Percentiles rank a stretch among this genome's conserved stretches.
Conservation (phyloP, 352 stramenopile species). For the Globisporangium nodosum region DNA sequence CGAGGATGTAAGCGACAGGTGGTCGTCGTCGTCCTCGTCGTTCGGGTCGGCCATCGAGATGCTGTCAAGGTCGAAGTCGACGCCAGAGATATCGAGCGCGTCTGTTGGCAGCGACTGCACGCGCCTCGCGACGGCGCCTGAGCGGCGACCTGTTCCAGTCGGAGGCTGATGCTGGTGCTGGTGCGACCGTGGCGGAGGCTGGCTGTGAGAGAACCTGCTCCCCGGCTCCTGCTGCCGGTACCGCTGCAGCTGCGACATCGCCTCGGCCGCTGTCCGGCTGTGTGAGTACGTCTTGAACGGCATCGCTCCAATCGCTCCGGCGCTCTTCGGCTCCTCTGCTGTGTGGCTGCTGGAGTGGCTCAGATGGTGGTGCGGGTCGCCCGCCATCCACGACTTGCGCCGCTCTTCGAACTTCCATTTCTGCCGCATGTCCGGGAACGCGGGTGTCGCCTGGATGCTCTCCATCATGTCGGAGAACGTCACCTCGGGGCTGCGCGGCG, state of each 20-base stretch:
- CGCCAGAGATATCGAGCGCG: constrained; percentile 36
- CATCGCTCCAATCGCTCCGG: constrained; percentile 8
- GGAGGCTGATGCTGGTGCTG: background rate
- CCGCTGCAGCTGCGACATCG: constrained; percentile 11
- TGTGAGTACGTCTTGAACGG: constrained; percentile 30
- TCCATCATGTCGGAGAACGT: constrained; percentile 78
- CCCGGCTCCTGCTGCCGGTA: constrained; percentile 11
- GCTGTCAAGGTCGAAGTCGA: constrained; percentile 82
- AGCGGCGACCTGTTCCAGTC: constrained; percentile 1
- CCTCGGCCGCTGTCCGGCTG: constrained; percentile 17
- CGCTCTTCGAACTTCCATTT: constrained; percentile 56
- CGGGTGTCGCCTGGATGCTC: constrained; percentile 38
- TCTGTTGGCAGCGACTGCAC: constrained; percentile 58
- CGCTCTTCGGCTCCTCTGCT: constrained; percentile 3
- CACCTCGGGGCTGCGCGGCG: constrained; percentile 47
- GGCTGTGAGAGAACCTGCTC: constrained; percentile 18
- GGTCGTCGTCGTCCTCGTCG: constrained; percentile 41
- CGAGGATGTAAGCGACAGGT: constrained; percentile 68
- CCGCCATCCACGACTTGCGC: constrained; percentile 72
- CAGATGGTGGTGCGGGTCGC: constrained; percentile 27
- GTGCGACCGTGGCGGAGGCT: constrained; percentile 21
- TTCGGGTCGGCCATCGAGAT: constrained; percentile 64
- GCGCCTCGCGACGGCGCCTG: constrained; percentile 30
- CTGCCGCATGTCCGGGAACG: constrained; percentile 39
- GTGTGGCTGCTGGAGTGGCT: constrained; percentile 2